Evolutionary conservation across 2,329 filamentous ascomycete genomes (phyloP).

Genomic region (Diaporthe eres): DNA sequence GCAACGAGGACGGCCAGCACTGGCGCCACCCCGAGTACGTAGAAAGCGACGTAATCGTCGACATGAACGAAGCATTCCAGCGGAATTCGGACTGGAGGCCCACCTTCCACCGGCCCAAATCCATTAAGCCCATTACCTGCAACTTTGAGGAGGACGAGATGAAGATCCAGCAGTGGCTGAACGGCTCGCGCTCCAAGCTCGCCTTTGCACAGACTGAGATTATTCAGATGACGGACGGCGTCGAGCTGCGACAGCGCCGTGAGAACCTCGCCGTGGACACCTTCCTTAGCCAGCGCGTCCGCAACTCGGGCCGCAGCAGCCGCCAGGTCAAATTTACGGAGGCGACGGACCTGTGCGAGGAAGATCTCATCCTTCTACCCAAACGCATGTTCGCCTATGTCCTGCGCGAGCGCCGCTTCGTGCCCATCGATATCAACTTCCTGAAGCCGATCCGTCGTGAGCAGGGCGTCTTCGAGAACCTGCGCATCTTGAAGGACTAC

Average conservation of each 20-base stretch:
- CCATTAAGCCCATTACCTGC: slow-evolving; percentile 5
- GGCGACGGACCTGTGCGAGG: slow-evolving; percentile 14
- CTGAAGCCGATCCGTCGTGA: slow-evolving; percentile 19
- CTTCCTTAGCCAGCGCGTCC: slow-evolving; percentile 24
- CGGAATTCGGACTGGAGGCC: slow-evolving; percentile 23
- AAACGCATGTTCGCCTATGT: slow-evolving; percentile 32
- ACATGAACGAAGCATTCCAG: slow-evolving; percentile 31
- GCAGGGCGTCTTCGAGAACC: slow-evolving; percentile 27
- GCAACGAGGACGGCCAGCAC: slow-evolving; percentile 12
- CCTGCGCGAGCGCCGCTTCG: slow-evolving; percentile 36
- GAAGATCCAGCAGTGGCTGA: slow-evolving; percentile 19
- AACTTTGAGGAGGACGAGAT: slow-evolving; percentile 25
- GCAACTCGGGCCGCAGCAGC: slow-evolving; percentile 20
- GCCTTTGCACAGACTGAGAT: slow-evolving; percentile 19
- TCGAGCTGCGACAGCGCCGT: slow-evolving; percentile 17
- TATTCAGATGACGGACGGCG: slow-evolving; percentile 14
- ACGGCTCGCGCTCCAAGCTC: slow-evolving; percentile 19
- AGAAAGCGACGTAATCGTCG: slow-evolving; percentile 35
- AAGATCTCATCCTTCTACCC: slow-evolving; percentile 31
- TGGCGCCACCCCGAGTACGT: slow-evolving; percentile 29
- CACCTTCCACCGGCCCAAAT: slow-evolving; percentile 5
- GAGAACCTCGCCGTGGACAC: slow-evolving; percentile 4
- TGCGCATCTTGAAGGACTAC: slow-evolving; percentile 29
- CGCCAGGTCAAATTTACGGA: slow-evolving; percentile 24
- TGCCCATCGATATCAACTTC: slow-evolving; percentile 29